Evolutionary conservation across 2,329 filamentous ascomycete species (phyloP), one percentile per base, ranked within the genome.

Genomic region (Sordariomycetes sp.): DNA sequence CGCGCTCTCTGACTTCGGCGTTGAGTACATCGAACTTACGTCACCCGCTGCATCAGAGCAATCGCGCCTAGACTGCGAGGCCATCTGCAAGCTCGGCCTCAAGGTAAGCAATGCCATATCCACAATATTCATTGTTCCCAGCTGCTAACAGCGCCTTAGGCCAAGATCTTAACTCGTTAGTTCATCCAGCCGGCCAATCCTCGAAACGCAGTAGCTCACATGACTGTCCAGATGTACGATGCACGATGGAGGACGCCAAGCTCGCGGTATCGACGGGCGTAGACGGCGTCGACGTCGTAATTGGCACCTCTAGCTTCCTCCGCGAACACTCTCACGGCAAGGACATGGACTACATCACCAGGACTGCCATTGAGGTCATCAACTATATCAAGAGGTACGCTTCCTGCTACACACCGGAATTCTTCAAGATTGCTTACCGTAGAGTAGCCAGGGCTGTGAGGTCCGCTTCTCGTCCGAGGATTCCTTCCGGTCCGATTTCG

Each of bases 291-390:
- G 86, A 90, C 69, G 79, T 92, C 61, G 87, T 92, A 64, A 95
- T 95, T 68, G 89, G 89, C 61, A 94, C 89, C 34, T 91, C 87
- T 34, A 85, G 82, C 55, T 89, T 88, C 70, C 81, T 95, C 56
- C 84, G 87, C 69, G 86, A 94, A 71, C 86, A 94, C 76, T 89
- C 84, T 58, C 89, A 94, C 72, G 89, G 90, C 69, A 95, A 95
- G 80, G 87, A 90, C 66, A 91, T 95, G 84, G 85, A 82, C 63
- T 87, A 86, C 68, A 90, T 71, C 59, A 64, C 77, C 73, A 87
- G 89, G 74, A 81, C 85, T 39, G 89, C 88, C 59, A 83, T 92
- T 61, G 88, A 92, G 70, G 89, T 94, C 61, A 91, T 94, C 55
- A 58, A 60, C 56, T 61, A 60, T 39, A 59, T 61, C 50, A 61